Evolutionary conservation across 2,329 filamentous ascomycete genomes (phyloP).

Genomic region (Myriosclerotinia curreyana): DNA sequence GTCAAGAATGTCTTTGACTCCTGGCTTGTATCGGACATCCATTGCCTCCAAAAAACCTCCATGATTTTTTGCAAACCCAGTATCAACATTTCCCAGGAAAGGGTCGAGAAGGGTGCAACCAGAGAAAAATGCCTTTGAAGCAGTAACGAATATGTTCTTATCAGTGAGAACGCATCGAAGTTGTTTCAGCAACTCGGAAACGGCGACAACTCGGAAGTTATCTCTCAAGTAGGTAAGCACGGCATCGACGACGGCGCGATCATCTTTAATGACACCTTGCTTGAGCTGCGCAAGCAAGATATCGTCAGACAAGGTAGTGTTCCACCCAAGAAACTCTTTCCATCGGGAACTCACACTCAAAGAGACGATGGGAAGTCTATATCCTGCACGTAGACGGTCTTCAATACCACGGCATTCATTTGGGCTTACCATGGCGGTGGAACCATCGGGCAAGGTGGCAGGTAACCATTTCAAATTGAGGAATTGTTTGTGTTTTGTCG

Average conservation of each 20-base stretch:
- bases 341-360: slow-evolving; percentile 24
- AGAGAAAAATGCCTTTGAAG: slow-evolving; percentile 27
- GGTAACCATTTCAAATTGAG: slow-evolving; percentile 30
- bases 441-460: slow-evolving; percentile 13
- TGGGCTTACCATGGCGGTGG: slow-evolving; percentile 19
- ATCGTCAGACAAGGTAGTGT: slow-evolving; percentile 20
- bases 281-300: slow-evolving; percentile 30
- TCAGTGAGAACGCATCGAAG: slow-evolving; percentile 26
- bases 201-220: background rate
- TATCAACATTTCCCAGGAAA: slow-evolving; percentile 33
- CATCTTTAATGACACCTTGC: slow-evolving; percentile 22
- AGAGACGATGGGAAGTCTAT: slow-evolving; percentile 27
- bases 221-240: slow-evolving; percentile 28
- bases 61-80: slow-evolving; percentile 29
- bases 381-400: slow-evolving; percentile 26
- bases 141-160: slow-evolving; percentile 22
- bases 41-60: slow-evolving; percentile 27
- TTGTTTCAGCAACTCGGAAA: slow-evolving; percentile 21
- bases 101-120: slow-evolving; percentile 29
- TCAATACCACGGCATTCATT: slow-evolving; percentile 26
- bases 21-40: slow-evolving; percentile 27
- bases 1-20: slow-evolving; percentile 28
- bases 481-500: slow-evolving; percentile 11
- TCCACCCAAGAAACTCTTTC: slow-evolving; percentile 30
- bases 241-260: slow-evolving; percentile 26